A percentile compares a stretch with the other conserved stretches of the same genome.
These are phyloP conservation scores for Cylindrodendrum hubeiense DNA, from an alignment of 2,329 filamentous ascomycete species.

Conservation along the genomic window DNA sequence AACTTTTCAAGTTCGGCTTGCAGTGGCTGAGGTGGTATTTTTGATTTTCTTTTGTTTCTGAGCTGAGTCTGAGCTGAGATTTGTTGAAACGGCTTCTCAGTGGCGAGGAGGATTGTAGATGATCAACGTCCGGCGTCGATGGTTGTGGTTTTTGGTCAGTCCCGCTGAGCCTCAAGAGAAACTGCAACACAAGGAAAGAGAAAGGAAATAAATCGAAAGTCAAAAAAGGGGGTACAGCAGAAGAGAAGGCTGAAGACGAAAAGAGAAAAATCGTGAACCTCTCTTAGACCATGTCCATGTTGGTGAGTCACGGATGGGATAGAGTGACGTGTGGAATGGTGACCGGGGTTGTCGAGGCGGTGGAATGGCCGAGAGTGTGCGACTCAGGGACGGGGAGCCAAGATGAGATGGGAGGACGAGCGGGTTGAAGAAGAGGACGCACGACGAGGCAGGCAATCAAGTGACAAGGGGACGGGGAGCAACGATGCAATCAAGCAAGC, in stretches of 20 bases:
- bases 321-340: conserved; percentile 33
- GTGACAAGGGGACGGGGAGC: conserved; percentile 31
- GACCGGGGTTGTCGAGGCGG: conserved; percentile 31
- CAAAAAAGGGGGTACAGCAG: conserved; percentile 12
- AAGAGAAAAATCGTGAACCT: conserved; percentile 33
- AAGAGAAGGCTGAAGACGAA: conserved; percentile 33
- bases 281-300: conserved; percentile 38
- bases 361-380: conserved; percentile 33
- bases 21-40: neutral
- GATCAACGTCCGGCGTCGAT: conserved; percentile 33
- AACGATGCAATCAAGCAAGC: conserved; percentile 29
- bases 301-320: conserved; percentile 41
- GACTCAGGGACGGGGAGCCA: conserved; percentile 27
- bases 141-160: conserved; percentile 37
- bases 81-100: neutral
- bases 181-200: conserved; percentile 34
- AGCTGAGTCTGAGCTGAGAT: conserved; percentile 4
- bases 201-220: conserved; percentile 23
- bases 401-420: conserved; percentile 39
- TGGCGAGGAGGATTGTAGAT: neutral
- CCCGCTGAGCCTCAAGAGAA: conserved; percentile 42
- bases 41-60: no score
- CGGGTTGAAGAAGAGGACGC: conserved; percentile 37
- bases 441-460: conserved; percentile 36
- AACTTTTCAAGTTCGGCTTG: conserved; percentile 1